Conservation (phyloP, 257 asterid genomes). For the Cordia subcordata region DNA sequence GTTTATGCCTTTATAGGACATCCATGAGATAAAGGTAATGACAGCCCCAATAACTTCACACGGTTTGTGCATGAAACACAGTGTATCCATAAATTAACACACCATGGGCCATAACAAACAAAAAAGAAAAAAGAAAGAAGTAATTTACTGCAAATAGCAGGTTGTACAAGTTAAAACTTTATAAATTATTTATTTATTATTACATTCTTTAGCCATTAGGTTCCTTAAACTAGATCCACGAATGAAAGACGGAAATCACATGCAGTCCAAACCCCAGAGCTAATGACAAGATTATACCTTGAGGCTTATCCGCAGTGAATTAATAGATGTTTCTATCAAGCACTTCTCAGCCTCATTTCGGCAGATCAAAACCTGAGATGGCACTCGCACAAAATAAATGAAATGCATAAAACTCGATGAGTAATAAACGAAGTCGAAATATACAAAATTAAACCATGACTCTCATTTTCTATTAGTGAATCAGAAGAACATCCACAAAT, state of each 20-base stretch:
- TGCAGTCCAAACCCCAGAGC: background rate
- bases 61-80: no score
- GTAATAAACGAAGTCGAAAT: background rate
- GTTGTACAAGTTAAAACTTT: no score
- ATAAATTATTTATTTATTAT: background rate
- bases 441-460: background rate
- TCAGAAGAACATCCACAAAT: no score
- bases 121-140: no score
- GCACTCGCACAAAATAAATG: conserved; percentile 18
- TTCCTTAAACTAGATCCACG: background rate
- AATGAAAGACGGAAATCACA: background rate
- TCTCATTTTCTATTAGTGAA: background rate
- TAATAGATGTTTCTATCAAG: conserved; percentile 97
- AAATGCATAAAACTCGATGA: background rate
- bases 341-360: conserved; percentile 96
- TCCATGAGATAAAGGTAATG: no score
- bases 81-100: no score
- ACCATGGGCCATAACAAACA: no score
- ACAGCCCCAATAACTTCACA: no score
- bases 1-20: no score
- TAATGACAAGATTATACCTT: conserved; percentile 47
- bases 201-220: background rate
- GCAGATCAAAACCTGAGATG: conserved; percentile 77
- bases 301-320: conserved; percentile 91
- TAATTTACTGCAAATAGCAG: no score